These are phyloP conservation scores for Cucurbita pepo DNA, from an alignment of 306 rosid species.

Conservation along the genomic window DNA sequence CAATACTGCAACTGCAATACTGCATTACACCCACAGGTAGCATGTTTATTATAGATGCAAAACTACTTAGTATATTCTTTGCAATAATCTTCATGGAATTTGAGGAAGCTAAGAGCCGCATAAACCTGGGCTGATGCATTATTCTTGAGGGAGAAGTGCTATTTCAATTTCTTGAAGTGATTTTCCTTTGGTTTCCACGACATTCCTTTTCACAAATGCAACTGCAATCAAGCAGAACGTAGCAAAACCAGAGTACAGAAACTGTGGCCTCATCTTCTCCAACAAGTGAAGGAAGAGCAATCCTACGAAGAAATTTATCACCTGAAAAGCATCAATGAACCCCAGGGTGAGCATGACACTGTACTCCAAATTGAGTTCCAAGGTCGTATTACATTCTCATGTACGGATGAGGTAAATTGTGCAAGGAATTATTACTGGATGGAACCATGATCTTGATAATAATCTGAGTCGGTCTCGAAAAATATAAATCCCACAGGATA, in stretches of 20 bases:
- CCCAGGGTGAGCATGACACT: background rate
- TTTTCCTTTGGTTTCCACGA: constrained; percentile 91
- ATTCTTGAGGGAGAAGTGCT: constrained; percentile 82
- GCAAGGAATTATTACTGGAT: background rate
- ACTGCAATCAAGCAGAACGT: constrained; percentile 67
- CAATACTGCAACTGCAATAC: background rate
- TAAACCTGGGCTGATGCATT: constrained; percentile 4
- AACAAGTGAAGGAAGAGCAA: constrained; percentile 72
- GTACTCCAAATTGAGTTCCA: background rate
- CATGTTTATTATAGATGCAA: background rate
- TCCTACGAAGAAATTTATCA: constrained; percentile 87
- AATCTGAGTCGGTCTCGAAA: background rate
- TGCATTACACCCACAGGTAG: background rate
- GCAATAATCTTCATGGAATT: background rate
- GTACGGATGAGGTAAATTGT: background rate
- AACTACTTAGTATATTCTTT: background rate
- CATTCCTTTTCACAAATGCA: constrained; percentile 66
- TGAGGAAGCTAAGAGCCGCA: background rate
- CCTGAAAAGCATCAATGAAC: constrained; percentile 27
- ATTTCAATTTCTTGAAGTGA: constrained; percentile 97
- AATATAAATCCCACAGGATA: background rate
- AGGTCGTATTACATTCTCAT: background rate
- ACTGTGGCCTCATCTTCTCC: constrained; percentile 59
- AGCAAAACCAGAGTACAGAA: constrained; percentile 68
- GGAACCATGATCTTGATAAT: background rate